phyloP scores from a whole-genome alignment of 768 basidiomycete genomes.

The Rickenella mellea region DNA sequence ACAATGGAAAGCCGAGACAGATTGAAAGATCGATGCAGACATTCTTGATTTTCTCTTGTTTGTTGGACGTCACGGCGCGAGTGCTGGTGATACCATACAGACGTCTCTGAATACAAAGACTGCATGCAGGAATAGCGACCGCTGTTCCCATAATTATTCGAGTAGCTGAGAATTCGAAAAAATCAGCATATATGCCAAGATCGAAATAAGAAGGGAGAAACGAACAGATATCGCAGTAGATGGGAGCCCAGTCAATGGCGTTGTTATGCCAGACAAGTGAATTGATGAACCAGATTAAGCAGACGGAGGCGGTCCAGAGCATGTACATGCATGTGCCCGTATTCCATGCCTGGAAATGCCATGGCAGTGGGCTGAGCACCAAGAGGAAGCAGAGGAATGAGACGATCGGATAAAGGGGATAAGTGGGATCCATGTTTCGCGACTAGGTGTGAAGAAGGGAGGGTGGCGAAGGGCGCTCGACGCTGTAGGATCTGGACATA shows the following conservation, averaged over 20 bases:
- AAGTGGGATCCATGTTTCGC: slow-evolving; percentile 15
- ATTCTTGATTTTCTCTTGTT: slow-evolving; percentile 15
- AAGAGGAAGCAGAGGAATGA: slow-evolving; percentile 31
- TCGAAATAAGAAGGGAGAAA: not conserved
- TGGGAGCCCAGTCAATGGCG: slow-evolving; percentile 33
- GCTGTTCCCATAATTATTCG: slow-evolving; percentile 2
- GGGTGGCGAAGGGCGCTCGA: too few species aligned
- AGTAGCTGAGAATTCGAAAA: not conserved
- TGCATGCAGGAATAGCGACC: slow-evolving; percentile 8
- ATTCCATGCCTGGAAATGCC: slow-evolving; percentile 64
- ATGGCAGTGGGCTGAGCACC: slow-evolving; percentile 40
- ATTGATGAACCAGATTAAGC: slow-evolving; percentile 34
- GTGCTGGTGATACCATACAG: slow-evolving; percentile 12
- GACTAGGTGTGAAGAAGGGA: too few species aligned
- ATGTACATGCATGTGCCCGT: slow-evolving; percentile 69
- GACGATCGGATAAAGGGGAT: slow-evolving; percentile 25
- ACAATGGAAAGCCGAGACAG: slow-evolving; percentile 22
- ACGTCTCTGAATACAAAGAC: slow-evolving; percentile 12
- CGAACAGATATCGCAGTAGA: slow-evolving; percentile 52
- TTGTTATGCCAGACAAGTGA: slow-evolving; percentile 61
- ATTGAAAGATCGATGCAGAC: slow-evolving; percentile 18
- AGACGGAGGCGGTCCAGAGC: slow-evolving; percentile 32
- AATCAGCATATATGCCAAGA: not conserved
- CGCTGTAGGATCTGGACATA: too few species aligned
- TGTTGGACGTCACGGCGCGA: slow-evolving; percentile 13